These are phyloP conservation scores for Gautieria morchelliformis DNA, from an alignment of 768 basidiomycete genomes.

Conservation along the genomic window DNA sequence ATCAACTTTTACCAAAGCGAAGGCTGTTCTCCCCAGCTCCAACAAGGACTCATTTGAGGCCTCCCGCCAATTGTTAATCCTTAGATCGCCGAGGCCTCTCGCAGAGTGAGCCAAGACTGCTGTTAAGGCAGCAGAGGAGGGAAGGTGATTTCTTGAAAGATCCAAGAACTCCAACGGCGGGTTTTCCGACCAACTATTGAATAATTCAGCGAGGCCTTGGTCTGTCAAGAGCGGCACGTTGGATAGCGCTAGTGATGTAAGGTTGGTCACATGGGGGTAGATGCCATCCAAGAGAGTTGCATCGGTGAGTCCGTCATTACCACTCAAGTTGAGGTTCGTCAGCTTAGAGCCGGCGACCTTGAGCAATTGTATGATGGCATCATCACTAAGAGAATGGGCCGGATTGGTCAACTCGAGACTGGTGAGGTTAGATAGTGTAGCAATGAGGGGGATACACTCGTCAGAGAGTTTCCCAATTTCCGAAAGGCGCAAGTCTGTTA, in stretches of 20 bases:
- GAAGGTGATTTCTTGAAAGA: slow-evolving; percentile 50
- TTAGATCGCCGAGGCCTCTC: slow-evolving; percentile 42
- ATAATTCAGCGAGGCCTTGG: slow-evolving; percentile 58
- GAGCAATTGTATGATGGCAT: slow-evolving; percentile 48
- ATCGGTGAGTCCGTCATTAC: slow-evolving; percentile 55
- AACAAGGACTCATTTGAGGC: slow-evolving; percentile 38
- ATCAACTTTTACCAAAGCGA: slow-evolving; percentile 51
- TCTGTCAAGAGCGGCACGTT: slow-evolving; percentile 58
- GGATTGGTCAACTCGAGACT: slow-evolving; percentile 25
- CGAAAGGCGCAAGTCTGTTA: slow-evolving; percentile 68
- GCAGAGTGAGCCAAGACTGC: slow-evolving; percentile 67
- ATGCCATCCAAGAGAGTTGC: slow-evolving; percentile 53
- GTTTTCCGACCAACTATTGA: slow-evolving; percentile 44
- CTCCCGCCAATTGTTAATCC: slow-evolving; percentile 72
- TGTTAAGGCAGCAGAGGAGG: slow-evolving; percentile 43
- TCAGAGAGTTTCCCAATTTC: slow-evolving; percentile 69
- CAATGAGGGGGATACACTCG: slow-evolving; percentile 47
- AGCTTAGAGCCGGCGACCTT: slow-evolving; percentile 43
- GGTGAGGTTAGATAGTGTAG: slow-evolving; percentile 32
- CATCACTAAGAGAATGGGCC: slow-evolving; percentile 41
- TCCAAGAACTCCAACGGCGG: slow-evolving; percentile 44
- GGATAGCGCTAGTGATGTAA: slow-evolving; percentile 47
- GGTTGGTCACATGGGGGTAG: slow-evolving; percentile 31
- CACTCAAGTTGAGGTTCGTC: slow-evolving; percentile 59
- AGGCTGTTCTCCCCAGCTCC: slow-evolving; percentile 25